Base-by-base conservation (phyloP, 2,329 filamentous ascomycete genomes). In the Fusarium lateritium region DNA sequence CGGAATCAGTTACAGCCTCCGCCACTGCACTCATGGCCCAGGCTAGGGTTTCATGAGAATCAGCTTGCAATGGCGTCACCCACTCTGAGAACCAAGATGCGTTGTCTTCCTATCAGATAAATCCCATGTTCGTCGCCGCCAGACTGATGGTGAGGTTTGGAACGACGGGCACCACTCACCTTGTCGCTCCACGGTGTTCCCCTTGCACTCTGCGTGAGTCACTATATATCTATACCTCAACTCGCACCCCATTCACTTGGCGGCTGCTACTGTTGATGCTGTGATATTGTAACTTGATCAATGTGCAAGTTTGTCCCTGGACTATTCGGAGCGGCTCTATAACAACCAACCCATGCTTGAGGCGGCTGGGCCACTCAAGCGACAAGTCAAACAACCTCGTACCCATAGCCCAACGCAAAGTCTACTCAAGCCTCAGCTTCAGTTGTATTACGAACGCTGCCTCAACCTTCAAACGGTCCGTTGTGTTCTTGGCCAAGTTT, bases 181-280 rank as follows among this genome's bases (percentile, higher is more conserved):
- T 56, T 46, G 43, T 71, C 72, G 62, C 59, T 75, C 69, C 66
- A 56, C 22, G 69, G 72, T 73, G 73, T 75, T 70, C 69, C 71
- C 73, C 70, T 73, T 73, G 71, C 62, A 38, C 56, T 66, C 47
- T 71, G 59, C 40, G 58, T 68, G 73, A 75, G 65, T 75, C 73
- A 75, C 67, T 62, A 65, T 72, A 71, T 72, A 72, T 71, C 62
- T 67, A 53, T 46, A 44, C 46, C 47, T 62, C 52, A 56, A 56
- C 54, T 44, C 57, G 65, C 59, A 65, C 62, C 67, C 70, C 74
- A 76, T 73, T 76, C 62, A 69, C 56, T 76, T 76, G 73, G 73
- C 34, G 64, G 70, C 49, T 65, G 63, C 50, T 51, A 49, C 51
- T 50, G 45, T 62, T 46, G 56, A 66, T 54, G 61, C 58, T 54